Percentiles rank a stretch among this genome's conserved stretches.
phyloP scores from a whole-genome alignment of 2,329 filamentous ascomycete genomes.

The Calonectria henricotiae region DNA sequence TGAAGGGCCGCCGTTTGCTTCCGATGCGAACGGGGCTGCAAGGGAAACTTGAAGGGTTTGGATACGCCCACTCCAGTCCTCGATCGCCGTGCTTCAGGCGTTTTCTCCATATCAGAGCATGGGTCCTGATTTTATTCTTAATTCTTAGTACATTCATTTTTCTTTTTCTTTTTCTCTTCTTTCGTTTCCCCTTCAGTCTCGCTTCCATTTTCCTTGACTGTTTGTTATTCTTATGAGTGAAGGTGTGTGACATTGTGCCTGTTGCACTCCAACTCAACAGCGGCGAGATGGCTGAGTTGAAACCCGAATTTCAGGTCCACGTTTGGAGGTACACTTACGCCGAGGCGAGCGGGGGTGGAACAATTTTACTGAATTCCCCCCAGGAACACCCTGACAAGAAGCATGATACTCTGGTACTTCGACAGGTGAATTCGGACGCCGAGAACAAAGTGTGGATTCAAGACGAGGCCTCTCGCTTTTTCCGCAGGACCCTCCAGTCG shows the following conservation, averaged over 20 bases:
- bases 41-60: constrained; percentile 12
- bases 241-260: not conserved
- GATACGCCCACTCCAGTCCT: constrained; percentile 6
- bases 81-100: constrained; percentile 13
- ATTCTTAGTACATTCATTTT: constrained; percentile 3
- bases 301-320: constrained; percentile 39
- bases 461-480: constrained; percentile 30
- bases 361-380: constrained; percentile 42
- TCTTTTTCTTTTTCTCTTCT: not conserved
- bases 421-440: constrained; percentile 40
- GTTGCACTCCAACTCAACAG: not conserved
- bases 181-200: not conserved
- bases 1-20: not conserved
- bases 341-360: constrained; percentile 14
- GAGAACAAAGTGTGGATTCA: constrained; percentile 42
- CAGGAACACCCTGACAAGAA: constrained; percentile 22
- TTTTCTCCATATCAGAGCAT: constrained; percentile 6
- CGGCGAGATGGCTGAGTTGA: constrained; percentile 37
- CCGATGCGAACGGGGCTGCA: not conserved
- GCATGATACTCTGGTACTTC: constrained; percentile 34
- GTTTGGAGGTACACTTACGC: constrained; percentile 43
- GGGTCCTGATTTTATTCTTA: constrained; percentile 11
- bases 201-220: not conserved
- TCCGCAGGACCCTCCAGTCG: constrained; percentile 21
- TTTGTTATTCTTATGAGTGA: constrained; percentile 12